phyloP scores from a whole-genome alignment of 2,329 filamentous ascomycete genomes.

The Curvularia spicifera region DNA sequence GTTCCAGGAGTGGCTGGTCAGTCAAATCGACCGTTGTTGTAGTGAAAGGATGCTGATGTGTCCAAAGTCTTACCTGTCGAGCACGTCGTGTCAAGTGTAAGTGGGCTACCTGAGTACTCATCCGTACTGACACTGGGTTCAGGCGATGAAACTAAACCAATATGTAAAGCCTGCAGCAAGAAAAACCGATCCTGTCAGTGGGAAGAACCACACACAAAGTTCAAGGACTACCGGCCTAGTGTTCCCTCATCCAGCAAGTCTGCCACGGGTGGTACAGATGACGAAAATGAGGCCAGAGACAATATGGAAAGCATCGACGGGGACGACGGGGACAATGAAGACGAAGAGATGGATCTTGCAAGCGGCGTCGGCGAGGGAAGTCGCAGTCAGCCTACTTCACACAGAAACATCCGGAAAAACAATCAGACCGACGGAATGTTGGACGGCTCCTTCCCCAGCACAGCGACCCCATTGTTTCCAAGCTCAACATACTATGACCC shows the following conservation, averaged over 20 bases:
- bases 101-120: slow-evolving; percentile 2
- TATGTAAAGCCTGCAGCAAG: slow-evolving; percentile 42
- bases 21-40: slow-evolving; percentile 11
- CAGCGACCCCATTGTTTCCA: slow-evolving; percentile 23
- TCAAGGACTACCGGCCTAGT: slow-evolving; percentile 37
- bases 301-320: slow-evolving; percentile 23
- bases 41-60: slow-evolving; percentile 9
- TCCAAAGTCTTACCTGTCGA: slow-evolving; percentile 38
- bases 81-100: slow-evolving; percentile 43
- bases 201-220: slow-evolving; percentile 36
- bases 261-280: slow-evolving; percentile 15
- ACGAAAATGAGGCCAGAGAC: slow-evolving; percentile 17
- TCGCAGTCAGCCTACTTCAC: slow-evolving; percentile 26
- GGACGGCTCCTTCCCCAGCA: slow-evolving; percentile 17
- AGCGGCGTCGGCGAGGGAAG: slow-evolving; percentile 15
- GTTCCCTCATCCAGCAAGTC: slow-evolving; percentile 24
- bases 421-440: slow-evolving; percentile 19
- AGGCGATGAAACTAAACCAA: slow-evolving; percentile 41
- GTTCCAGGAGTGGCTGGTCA: slow-evolving; percentile 43
- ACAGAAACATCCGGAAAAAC: slow-evolving; percentile 20
- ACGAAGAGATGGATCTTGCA: background rate
- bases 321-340: slow-evolving; percentile 3
- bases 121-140: slow-evolving; percentile 5
- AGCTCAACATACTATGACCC: slow-evolving; percentile 17
- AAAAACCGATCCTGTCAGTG: slow-evolving; percentile 42